Base-by-base conservation (phyloP, 192 early-diverging fungal genomes). In the Ambispora gerdemannii region DNA sequence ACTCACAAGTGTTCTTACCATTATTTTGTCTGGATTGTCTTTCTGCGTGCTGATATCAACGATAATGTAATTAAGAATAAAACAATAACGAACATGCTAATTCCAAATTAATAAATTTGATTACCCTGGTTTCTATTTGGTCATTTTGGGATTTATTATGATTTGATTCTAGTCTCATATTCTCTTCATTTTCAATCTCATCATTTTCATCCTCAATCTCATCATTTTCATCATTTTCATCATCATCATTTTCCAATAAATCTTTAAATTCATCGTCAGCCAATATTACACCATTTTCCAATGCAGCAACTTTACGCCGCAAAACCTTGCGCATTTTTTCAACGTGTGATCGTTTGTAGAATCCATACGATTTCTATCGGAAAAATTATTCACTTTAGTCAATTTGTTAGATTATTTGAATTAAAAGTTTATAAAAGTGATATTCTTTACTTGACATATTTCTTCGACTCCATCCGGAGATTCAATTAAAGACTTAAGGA, bases 401-500 rank as follows among this genome's bases (percentile, higher is more conserved):
- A 34, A n/a, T n/a, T n/a, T 33, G 20, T 33, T 32, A 20, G 35
- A 34, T 43, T 20, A 51, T 4, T 13, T 51, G 11, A 52, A 52
- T 51, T n/a, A 66, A 11, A 13, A 33, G 27, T 51, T 20, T 43
- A 47, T 52, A 50, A n/a, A 13, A 6, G 34, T 22, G 10, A 3
- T 13, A 38, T 19, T 20, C 49, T n/a, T 67, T 43, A 67, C 65
- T 8, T 35, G 19, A 49, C 61, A 50, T 27, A 47, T 47, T 0
- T 61, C 36, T 24, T 59, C 60, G 1, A 75, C 2, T 22, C 71
- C 72, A 8, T 55, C 56, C 8, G 65, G 38, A 33, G 72, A 73
- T 11, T 71, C 17, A 15, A 78, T 73, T 20, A 76, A n/a, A 27
- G 2, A 28, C 35, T 56, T 34, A 33, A 78, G n/a, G 19, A 76